A percentile compares a stretch with the other conserved stretches of the same genome.
phyloP scores from a whole-genome alignment of 768 basidiomycete genomes.

The Pleurotus tuoliensis region DNA sequence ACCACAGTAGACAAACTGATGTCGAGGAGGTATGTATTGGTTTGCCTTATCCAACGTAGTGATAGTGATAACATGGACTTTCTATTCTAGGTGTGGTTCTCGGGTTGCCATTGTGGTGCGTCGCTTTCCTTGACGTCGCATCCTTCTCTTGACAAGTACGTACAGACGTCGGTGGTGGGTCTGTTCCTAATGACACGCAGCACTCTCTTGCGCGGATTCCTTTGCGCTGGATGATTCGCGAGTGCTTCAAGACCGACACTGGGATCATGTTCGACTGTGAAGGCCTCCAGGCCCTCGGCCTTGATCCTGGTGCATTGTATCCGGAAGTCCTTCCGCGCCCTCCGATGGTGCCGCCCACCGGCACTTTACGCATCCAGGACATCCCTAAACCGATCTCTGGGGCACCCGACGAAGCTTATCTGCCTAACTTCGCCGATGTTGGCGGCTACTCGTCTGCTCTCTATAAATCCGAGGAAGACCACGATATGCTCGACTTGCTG shows the following conservation, averaged over 20 bases:
- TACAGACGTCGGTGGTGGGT: too few species aligned
- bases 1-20: slow-evolving; percentile 23
- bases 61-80: slow-evolving; percentile 30
- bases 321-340: slow-evolving; percentile 28
- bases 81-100: slow-evolving; percentile 55
- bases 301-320: slow-evolving; percentile 36
- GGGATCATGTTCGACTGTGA: slow-evolving; percentile 57
- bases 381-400: slow-evolving; percentile 11
- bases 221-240: slow-evolving; percentile 68
- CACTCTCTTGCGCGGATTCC: slow-evolving; percentile 47
- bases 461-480: slow-evolving; percentile 38
- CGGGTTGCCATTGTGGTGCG: slow-evolving; percentile 47
- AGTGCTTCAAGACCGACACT: slow-evolving; percentile 51
- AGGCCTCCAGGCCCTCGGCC: slow-evolving; percentile 35
- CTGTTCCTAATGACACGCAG: neutral
- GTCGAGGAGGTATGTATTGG: slow-evolving; percentile 46
- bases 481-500: slow-evolving; percentile 49
- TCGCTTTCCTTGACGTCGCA: neutral
- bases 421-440: neutral
- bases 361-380: slow-evolving; percentile 15
- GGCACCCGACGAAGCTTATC: neutral
- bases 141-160: too few species aligned
- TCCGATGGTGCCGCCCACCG: slow-evolving; percentile 18
- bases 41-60: slow-evolving; percentile 30
- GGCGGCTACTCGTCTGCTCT: neutral